Evolutionary conservation across 75 land plant genomes (phyloP), one percentile per base, ranked within the genome.

Genomic region (Pinus albicaulis): DNA sequence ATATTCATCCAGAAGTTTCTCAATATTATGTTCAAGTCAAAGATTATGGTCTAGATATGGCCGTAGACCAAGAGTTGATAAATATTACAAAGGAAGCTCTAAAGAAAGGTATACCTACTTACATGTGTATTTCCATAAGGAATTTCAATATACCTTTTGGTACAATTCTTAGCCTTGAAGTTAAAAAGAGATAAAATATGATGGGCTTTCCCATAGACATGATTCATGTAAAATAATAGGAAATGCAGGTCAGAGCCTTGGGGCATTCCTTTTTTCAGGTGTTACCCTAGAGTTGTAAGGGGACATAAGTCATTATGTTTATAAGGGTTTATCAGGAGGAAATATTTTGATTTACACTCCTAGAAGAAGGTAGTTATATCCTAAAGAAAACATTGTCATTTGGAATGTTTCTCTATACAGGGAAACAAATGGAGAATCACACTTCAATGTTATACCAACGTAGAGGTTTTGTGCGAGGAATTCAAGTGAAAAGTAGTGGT

Each of bases 391-490:
- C 74, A 97, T 97, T 19, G 90, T 97, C 31, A 97, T 97, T 82
- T 98, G 98, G 0, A 97, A 97, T 86, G 99, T 97, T 71, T 98
- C 99, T 60, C 81, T 97, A 16, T 97, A 97, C 88, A 98, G 99
- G 12, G 95, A 98, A 48, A 97, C 90, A 61, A 77, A 86, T 70
- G 99, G 99, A 28, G 99, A 97, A 73, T 95, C 99, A 28, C 95
- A 97, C 57, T 97, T 97, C 78, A 97, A 92, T 82, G 99, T 98
- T 65, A 97, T 95, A 95, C 95, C 98, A 41, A 98, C 98, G 6
- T 98, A 97, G 79, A 85, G 99, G 80, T 97, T 97, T 64, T 89
- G 93, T 80, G 99, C 95, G 20, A 86, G 99, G 19, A 97, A 97
- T 82, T 97, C 99, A 8, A 98, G 99, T 65, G 99, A 92, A 17